A percentile compares a stretch with the other conserved stretches of the same genome.
Conservation (phyloP, 345 rosid species). For the Aquilaria yunnanensis region DNA sequence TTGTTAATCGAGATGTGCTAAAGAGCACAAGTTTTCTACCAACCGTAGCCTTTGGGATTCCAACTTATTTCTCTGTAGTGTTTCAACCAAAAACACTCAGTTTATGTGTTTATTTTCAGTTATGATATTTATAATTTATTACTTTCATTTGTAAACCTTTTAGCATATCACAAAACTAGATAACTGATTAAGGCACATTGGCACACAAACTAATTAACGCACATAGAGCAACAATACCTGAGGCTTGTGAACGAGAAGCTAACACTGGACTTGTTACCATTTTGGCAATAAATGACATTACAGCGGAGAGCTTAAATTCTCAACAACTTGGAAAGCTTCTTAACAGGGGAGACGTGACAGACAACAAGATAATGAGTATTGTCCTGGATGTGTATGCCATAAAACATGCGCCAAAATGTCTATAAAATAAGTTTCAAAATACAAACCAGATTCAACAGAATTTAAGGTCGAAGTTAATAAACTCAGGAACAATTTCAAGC, state of each 20-base stretch:
- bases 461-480: background rate
- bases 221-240: slow-evolving; percentile 34
- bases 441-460: slow-evolving; percentile 1
- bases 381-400: background rate
- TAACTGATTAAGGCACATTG: too few relatives aligned
- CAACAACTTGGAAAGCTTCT: slow-evolving; percentile 74
- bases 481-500: background rate
- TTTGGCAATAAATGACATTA: slow-evolving; percentile 78
- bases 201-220: background rate
- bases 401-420: too few relatives aligned
- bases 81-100: too few relatives aligned
- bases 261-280: slow-evolving; percentile 67
- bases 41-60: too few relatives aligned
- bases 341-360: slow-evolving; percentile 66
- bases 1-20: too few relatives aligned
- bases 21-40: too few relatives aligned
- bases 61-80: too few relatives aligned
- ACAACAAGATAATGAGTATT: slow-evolving; percentile 6
- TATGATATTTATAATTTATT: too few relatives aligned
- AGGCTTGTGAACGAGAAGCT: slow-evolving; percentile 92
- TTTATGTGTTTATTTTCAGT: too few relatives aligned
- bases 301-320: slow-evolving; percentile 91
- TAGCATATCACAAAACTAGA: too few relatives aligned
- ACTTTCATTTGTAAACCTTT: too few relatives aligned
- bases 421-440: too few relatives aligned